Evolutionary conservation across 768 basidiomycete genomes (phyloP), one percentile per base, ranked within the genome.

Genomic region (Leucosporidium scottii): DNA sequence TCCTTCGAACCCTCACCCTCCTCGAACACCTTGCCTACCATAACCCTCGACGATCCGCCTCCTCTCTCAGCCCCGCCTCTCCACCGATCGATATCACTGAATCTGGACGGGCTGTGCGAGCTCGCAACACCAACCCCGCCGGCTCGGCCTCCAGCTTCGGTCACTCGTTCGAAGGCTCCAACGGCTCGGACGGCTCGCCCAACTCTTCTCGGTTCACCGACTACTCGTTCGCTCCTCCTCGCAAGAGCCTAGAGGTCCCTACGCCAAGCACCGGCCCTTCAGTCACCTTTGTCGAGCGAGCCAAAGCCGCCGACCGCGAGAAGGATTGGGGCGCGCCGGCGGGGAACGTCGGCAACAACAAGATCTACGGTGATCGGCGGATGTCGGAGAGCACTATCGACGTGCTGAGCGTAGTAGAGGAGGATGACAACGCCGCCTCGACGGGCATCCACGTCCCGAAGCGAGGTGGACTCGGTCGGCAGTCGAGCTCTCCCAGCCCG

Each of bases 321-420:
- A n/a, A 20, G 23, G 53, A 54, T 10, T 54, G 53, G 53, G 39
- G 39, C 39, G 39, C 39, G 8, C 39, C 39, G 39, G 39, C 39
- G 13, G 39, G 39, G 8, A 54, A 20, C 53, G 31, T 21, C 30
- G 28, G 28, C 28, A 56, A 34, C 27, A 31, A 55, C 31, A 56
- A 56, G 55, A 44, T 60, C 7, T 60, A 60, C n/a, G 59, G 59
- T 20, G 62, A 63, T 25, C 55, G 63, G 0, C 51, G 68, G 0
- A 56, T 59, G 18, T 49, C 64, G 17, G 68, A 70, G 57, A 65
- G 62, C 2, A 68, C 72, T 13, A 57, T 73, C 49, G 72, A 73
- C 51, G 68, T 73, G 18, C 58, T 70, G 9, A 44, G 59, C 17
- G 44, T 62, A 34, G 65, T 70, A 39, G 68, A 69, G 25, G 72